Base-by-base conservation (phyloP, 768 basidiomycete genomes). In the Boletus insuetus region DNA sequence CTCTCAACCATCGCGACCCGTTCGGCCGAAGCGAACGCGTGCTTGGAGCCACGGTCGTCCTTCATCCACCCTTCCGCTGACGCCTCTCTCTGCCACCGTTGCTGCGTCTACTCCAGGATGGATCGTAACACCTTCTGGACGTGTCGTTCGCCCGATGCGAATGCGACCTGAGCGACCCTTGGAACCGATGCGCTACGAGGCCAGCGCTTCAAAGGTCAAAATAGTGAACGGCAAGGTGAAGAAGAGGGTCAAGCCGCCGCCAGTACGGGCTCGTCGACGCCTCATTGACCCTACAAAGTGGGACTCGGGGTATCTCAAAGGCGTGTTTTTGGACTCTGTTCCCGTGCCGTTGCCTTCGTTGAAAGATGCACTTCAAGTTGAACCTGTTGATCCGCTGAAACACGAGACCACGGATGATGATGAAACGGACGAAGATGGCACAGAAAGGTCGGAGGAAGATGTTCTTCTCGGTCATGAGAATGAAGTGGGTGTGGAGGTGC, bases 221-320 rank as follows among this genome's bases (percentile, higher is more conserved):
- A 41, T 54, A 46, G 17, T 37, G 20, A 67, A 65, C 29, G 61
- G 61, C 22, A 68, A 65, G 46, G 79, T 74, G 66, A 82, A 77
- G 61, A 79, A 74, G 53, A 75, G 75, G 53, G 54, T 67, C 42
- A 79, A 79, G 52, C 75, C 76, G n/a, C 82, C 83, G 0, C 82
- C 80, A 37, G 67, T 69, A 10, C 77, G 90, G 17, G 84, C 89
- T 2, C 75, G 86, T 55, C 72, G 80, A 54, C 75, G 77, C 54
- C 83, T 77, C 43, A 91, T 94, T 60, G 90, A 93, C 63, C 84
- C 89, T 60, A 79, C 82, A 16, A 78, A 79, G 47, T 92, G 83
- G 77, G 86, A 83, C 22, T 86, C 87, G 41, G 75, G 77, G 17
- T 84, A 90, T 67, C 62, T 91, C 61, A 87, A 82, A 54, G 91